Evolutionary conservation across 768 basidiomycete species (phyloP).

Genomic region (Phaffia tasmanica): DNA sequence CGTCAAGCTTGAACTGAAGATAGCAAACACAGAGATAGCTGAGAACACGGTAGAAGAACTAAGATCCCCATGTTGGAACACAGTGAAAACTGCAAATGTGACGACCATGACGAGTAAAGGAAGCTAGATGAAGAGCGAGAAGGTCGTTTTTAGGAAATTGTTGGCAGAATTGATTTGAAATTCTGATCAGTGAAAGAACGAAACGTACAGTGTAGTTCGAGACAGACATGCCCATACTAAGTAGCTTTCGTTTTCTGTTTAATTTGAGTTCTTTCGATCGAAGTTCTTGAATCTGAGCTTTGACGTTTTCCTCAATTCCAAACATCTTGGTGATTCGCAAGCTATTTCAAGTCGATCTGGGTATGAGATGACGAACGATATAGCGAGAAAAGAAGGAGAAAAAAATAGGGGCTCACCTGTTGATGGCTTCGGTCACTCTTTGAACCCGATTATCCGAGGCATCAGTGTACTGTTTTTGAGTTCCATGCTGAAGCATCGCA

Average conservation of each 20-base stretch:
- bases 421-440: constrained; percentile 46
- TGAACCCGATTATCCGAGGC: constrained; percentile 51
- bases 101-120: constrained; percentile 57
- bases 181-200: background rate
- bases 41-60: constrained; percentile 41
- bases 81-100: constrained; percentile 47
- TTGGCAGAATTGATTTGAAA: no score
- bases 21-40: constrained; percentile 52
- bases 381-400: constrained; percentile 36
- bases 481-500: constrained; percentile 45
- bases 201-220: constrained; percentile 41
- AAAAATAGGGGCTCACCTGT: constrained; percentile 29
- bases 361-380: constrained; percentile 27
- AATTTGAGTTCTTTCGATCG: constrained; percentile 53
- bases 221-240: constrained; percentile 44
- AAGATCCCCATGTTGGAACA: constrained; percentile 2
- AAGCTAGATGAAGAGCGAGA: constrained; percentile 43
- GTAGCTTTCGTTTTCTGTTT: constrained; percentile 48
- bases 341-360: constrained; percentile 37
- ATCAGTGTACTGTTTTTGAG: constrained; percentile 42
- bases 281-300: constrained; percentile 46
- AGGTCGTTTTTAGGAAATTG: background rate
- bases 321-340: constrained; percentile 63
- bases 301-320: constrained; percentile 46
- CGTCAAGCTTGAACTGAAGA: constrained; percentile 41